Base-by-base conservation (phyloP, 2,329 filamentous ascomycete genomes). In the Aspergillus pseudoglaucus region DNA sequence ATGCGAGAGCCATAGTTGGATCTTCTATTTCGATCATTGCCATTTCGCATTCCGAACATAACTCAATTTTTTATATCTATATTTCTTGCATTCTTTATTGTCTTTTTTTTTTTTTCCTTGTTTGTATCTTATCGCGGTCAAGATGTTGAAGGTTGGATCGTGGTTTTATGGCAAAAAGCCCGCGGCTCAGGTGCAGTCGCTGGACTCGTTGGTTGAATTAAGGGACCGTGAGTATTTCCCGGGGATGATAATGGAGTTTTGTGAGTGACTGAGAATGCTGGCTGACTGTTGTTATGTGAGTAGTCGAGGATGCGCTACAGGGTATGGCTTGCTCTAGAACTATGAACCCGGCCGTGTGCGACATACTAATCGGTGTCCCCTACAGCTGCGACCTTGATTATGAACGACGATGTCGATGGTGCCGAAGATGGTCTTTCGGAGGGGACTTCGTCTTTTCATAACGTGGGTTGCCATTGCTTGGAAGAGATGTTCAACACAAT, bases 351-450 rank as follows among this genome's bases (percentile, higher is more conserved):
- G 14, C 6, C 15, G 18, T 27, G 15, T 20, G 7, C 15, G 12
- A 39, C 15, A 39, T 39, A 6, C 37, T 39, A 39, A 39, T 18
- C 12, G 9, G 17, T 22, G 22, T 4, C 35, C 35, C n/a, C n/a
- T 2, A 53, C 39, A 65, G 85, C 87, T 35, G 82, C 85, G 4
- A 77, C 79, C 7, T 73, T 87, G 48, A 88, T 95, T 58, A 85
- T 95, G 77, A 85, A 93, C 63, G 90, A 95, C 69, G 89, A 97
- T 69, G 85, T 97, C 51, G 87, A 89, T 32, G 83, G 81, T 35
- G 93, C 93, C 5, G 88, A 94, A 70, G 75, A 76, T 51, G 81
- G 82, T 38, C 76, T 95, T 32, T 78, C 79, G 44, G 79, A 84
- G 56, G 84, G 87, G 40, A 78, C 80, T 56, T 95, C 90, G 5